Evolutionary conservation across 2,329 filamentous ascomycete genomes (phyloP).

Genomic region (Colletotrichum sp.): DNA sequence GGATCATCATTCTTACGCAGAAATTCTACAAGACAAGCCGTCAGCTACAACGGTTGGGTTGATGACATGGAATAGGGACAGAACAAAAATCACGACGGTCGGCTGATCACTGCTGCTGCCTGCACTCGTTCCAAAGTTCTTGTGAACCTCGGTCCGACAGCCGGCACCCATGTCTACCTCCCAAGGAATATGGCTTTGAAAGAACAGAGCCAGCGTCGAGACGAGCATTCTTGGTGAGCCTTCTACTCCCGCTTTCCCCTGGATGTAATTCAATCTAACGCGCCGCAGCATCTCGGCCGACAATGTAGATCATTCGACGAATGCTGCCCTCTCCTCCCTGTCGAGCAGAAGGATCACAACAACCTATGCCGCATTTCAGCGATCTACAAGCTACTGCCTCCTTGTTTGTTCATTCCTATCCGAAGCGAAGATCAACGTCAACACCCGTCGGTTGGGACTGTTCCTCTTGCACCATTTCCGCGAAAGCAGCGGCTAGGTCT

Average conservation of each 20-base stretch:
- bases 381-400: neutral
- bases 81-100: neutral
- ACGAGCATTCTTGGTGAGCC: neutral
- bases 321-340: neutral
- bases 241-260: neutral
- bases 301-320: neutral
- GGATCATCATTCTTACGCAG: neutral
- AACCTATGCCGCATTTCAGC: neutral
- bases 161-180: neutral
- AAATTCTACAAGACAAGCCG: neutral
- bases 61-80: neutral
- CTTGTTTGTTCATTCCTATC: neutral
- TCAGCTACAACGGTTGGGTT: neutral
- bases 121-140: neutral
- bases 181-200: neutral
- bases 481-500: too few relatives aligned
- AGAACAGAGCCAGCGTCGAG: neutral
- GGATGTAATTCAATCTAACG: neutral
- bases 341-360: neutral
- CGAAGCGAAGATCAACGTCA: neutral
- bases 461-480: too few relatives aligned
- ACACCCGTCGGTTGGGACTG: too few relatives aligned
- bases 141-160: neutral
- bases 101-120: neutral
- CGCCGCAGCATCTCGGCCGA: neutral